Base-by-base conservation (phyloP, 352 stramenopile genomes). In the Pythium phragmitis region DNA sequence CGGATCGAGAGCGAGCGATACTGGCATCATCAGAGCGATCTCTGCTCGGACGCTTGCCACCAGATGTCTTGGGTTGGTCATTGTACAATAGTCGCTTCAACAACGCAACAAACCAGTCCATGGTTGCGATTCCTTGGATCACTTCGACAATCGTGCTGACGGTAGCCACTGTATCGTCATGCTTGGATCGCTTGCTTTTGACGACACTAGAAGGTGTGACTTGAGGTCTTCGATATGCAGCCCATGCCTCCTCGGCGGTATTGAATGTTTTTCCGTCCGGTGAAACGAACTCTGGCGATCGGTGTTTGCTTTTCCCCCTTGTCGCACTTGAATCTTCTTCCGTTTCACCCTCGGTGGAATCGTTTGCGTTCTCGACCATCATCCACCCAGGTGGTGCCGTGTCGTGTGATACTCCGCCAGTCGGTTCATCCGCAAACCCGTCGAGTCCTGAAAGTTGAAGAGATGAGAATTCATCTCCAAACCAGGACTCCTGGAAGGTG, bases 401-500 rank as follows among this genome's bases (percentile, higher is more conserved):
- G n/a, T 54, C 26, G 2, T 55, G 16, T 8, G 36, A 14, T 57
- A 66, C 50, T 11, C 48, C 61, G 4, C 19, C 30, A 1, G 30
- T 28, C 1, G 41, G 46, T 49, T 75, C 74, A 62, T 80, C 73
- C 17, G 58, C 65, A 68, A 89, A 80, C n/a, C 77, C 73, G 30
- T 64, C 63, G 3, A 47, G 7, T 7, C 56, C 45, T 5, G 73
- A 85, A 3, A 87, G 66, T 52, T 75, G 72, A 3, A 65, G 71
- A 7, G 73, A 77, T 33, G 73, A 72, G 13, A 91, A 71, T 2
- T 88, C 82, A 1, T 73, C 58, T 16, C 85, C 87, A 60, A 96
- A 96, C 87, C 87, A 96, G 30, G 90, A 65, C 47, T 96, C 87
- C 69, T 94, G 85, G 23, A 96, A 91, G 8, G 80, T 93, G 48